Evolutionary conservation across 805 yeast species (phyloP).

Genomic region (Ogataea parapolymorpha): DNA sequence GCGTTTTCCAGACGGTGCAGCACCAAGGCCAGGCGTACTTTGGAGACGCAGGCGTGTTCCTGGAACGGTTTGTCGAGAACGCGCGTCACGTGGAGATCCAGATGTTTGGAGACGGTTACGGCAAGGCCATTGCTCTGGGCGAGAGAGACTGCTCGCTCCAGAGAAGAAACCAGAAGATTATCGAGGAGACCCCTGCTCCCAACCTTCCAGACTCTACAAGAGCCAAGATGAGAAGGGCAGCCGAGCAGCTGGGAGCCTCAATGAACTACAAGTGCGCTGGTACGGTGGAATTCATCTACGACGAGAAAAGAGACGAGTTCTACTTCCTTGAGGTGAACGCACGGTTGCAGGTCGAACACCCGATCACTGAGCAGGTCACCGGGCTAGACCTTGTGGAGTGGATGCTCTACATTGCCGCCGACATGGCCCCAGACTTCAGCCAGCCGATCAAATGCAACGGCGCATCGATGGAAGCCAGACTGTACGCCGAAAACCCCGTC

Average conservation of each 20-base stretch:
- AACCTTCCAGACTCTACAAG: conserved; percentile 81
- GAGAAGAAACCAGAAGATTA: conserved; percentile 93
- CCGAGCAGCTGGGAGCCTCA: conserved; percentile 75
- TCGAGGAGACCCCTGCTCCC: conserved; percentile 98
- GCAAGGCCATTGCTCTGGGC: conserved; percentile 89
- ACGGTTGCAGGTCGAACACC: conserved; percentile 96
- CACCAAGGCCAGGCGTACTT: conserved; percentile 92
- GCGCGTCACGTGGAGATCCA: conserved; percentile 97
- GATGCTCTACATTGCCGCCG: conserved; percentile 94
- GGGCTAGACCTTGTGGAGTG: conserved; percentile 94
- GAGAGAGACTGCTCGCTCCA: conserved; percentile 98
- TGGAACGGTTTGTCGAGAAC: conserved; percentile 91
- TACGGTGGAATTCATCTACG: conserved; percentile 94
- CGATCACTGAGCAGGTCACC: conserved; percentile 92
- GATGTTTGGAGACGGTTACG: conserved; percentile 93
- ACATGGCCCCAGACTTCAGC: conserved; percentile 75
- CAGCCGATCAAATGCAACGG: conserved; percentile 64
- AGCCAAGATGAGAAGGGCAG: conserved; percentile 69
- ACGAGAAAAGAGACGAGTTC: conserved; percentile 79
- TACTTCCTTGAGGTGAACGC: conserved; percentile 96
- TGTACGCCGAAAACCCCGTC: conserved; percentile 96
- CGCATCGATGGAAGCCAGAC: conserved; percentile 94
- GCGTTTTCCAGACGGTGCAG: conserved; percentile 85
- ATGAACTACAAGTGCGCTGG: conserved; percentile 96
- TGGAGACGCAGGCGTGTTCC: conserved; percentile 93